phyloP scores from a whole-genome alignment of 2,329 filamentous ascomycete species.

The Zasmidium cellare region DNA sequence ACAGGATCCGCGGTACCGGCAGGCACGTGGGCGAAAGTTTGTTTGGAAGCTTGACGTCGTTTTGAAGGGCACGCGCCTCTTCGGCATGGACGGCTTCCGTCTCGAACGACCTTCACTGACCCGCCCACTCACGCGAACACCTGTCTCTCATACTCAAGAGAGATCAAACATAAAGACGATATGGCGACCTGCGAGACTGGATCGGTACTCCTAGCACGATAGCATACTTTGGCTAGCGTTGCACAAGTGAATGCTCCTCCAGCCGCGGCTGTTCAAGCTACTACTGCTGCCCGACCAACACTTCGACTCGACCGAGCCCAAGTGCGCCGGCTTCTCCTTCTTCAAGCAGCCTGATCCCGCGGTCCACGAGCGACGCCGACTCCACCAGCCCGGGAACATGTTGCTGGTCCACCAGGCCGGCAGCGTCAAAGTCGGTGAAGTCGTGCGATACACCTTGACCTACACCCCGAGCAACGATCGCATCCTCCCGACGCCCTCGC shows the following conservation, averaged over 20 bases:
- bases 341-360: slow-evolving; percentile 4
- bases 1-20: neutral
- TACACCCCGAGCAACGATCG: slow-evolving; percentile 88
- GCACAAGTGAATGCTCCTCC: slow-evolving; percentile 10
- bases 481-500: slow-evolving; percentile 80
- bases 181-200: neutral
- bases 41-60: neutral
- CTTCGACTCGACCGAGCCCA: neutral
- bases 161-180: neutral
- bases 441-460: slow-evolving; percentile 85
- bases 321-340: slow-evolving; percentile 2
- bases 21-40: neutral
- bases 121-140: neutral
- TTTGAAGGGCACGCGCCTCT: neutral
- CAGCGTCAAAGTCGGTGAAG: slow-evolving; percentile 89
- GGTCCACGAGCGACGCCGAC: neutral
- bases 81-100: neutral
- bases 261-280: slow-evolving; percentile 9
- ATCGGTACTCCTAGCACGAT: neutral
- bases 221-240: neutral
- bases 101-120: neutral
- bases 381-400: slow-evolving; percentile 55
- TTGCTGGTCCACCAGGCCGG: slow-evolving; percentile 88
- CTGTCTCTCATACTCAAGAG: too few species aligned
- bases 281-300: slow-evolving; percentile 4